Conservation (phyloP, 148 eudicot species). For the Vaccinium darrowii region DNA sequence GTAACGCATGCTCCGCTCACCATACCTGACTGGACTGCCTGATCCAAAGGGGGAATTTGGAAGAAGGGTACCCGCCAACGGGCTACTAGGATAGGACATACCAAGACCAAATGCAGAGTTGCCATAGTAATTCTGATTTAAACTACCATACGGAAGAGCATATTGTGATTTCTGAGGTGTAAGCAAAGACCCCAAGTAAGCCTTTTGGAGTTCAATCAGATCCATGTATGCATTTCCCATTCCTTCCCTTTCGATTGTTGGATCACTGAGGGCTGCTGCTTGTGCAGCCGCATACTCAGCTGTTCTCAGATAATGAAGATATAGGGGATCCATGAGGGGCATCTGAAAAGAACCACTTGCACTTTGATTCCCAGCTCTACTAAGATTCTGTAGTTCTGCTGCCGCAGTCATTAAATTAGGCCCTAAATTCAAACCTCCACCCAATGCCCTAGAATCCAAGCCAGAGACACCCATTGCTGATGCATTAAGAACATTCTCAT, state of each 20-base stretch:
- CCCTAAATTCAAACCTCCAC: conserved; percentile 55
- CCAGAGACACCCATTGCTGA: conserved; percentile 44
- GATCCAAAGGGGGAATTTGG: conserved; percentile 67
- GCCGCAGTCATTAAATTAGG: conserved; percentile 59
- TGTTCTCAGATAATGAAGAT: conserved; percentile 66
- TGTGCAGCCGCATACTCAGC: conserved; percentile 49
- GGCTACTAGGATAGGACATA: conserved; percentile 68
- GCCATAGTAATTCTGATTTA: conserved; percentile 67
- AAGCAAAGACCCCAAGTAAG: conserved; percentile 62
- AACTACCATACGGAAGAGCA: conserved; percentile 49
- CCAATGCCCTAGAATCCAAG: conserved; percentile 56
- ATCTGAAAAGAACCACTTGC: conserved; percentile 36
- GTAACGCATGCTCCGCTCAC: conserved; percentile 66
- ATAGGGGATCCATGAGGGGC: conserved; percentile 57
- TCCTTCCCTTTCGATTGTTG: conserved; percentile 46
- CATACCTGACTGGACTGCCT: conserved; percentile 65
- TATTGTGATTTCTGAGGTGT: conserved; percentile 73
- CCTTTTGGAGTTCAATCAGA: conserved; percentile 66
- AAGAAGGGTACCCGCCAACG: conserved; percentile 50
- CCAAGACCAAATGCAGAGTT: conserved; percentile 60
- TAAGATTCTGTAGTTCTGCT: conserved; percentile 55
- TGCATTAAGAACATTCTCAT: conserved; percentile 42
- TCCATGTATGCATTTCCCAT: conserved; percentile 62
- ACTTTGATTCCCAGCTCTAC: conserved; percentile 53
- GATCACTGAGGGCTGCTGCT: conserved; percentile 46